phyloP scores from a whole-genome alignment of 345 rosid genomes.

The Microthlaspi erraticum region DNA sequence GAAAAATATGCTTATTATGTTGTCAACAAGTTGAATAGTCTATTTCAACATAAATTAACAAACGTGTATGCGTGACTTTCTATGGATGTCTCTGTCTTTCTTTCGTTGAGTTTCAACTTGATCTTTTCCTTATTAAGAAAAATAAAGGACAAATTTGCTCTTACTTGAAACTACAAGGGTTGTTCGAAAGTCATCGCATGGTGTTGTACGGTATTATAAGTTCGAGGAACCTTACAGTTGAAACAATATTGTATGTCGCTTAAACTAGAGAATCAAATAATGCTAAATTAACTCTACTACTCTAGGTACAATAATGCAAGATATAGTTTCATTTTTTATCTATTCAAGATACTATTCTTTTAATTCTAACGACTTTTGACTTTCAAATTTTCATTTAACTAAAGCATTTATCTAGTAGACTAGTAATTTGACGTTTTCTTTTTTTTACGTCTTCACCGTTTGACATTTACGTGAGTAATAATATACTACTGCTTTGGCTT shows the following conservation, averaged over 20 bases:
- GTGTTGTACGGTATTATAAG: background rate
- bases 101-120: conserved; percentile 19
- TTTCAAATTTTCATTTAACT: background rate
- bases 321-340: background rate
- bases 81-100: conserved; percentile 19
- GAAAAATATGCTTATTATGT: background rate
- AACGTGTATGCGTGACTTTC: conserved; percentile 5
- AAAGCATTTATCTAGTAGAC: background rate
- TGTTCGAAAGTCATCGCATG: conserved; percentile 23
- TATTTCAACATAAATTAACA: background rate
- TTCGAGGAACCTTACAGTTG: conserved; percentile 24
- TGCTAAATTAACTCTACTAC: conserved; percentile 1
- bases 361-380: background rate
- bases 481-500: background rate
- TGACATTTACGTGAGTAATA: background rate
- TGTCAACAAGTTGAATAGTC: background rate
- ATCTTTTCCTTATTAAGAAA: conserved; percentile 3
- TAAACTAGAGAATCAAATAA: conserved; percentile 7
- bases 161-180: conserved; percentile 25
- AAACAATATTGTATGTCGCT: background rate
- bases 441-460: background rate
- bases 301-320: background rate
- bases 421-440: background rate
- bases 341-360: background rate
- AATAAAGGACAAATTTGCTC: background rate